Evolutionary conservation across 2,329 filamentous ascomycete genomes (phyloP), one percentile per base, ranked within the genome.

Genomic region (Cordyceps farinosa): DNA sequence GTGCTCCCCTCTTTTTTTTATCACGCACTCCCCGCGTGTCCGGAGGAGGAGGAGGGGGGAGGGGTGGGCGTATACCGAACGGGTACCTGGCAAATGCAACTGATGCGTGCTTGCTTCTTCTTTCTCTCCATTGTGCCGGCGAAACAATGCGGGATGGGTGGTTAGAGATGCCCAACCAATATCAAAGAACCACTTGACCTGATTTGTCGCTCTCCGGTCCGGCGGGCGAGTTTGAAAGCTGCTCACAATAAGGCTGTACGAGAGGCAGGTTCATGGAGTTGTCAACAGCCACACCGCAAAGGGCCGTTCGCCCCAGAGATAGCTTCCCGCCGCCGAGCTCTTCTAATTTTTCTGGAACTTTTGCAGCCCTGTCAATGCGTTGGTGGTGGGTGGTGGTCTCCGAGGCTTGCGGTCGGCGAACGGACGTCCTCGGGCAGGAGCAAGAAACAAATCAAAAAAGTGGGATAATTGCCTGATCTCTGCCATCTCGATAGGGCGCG

Each of bases 401-500:
- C 22, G 22, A 22, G 22, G 22, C 22, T 22, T 22, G 22, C 22
- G 22, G 22, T 22, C 44, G 22, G 44, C 44, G n/a, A 47, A 47
- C 22, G 44, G 44, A 27, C 44, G 44, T 22, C 44, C 17, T 8
- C n/a, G 5, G 38, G 13, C 11, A 40, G 38, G 11, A 40, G 13
- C 2, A 11, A 40, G 13, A 40, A 40, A 40, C 22, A 22, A 22
- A 22, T 22, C 22, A 22, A 27, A 47, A 42, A 59, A 42, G 56
- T 42, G 56, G 56, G 10, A 50, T 32, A 7, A 47, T 59, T 51
- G 56, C 45, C 56, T 59, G 56, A 59, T 59, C 27, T 34, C n/a
- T 36, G n/a, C 10, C 30, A 50, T 40, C 45, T 51, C 55, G 44
- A 58, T 58, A 13, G 55, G 13, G 22, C 22, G 22, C 55, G 44